Evolutionary conservation across 305 asterid species (phyloP).

Genomic region (Solanum hybrid): DNA sequence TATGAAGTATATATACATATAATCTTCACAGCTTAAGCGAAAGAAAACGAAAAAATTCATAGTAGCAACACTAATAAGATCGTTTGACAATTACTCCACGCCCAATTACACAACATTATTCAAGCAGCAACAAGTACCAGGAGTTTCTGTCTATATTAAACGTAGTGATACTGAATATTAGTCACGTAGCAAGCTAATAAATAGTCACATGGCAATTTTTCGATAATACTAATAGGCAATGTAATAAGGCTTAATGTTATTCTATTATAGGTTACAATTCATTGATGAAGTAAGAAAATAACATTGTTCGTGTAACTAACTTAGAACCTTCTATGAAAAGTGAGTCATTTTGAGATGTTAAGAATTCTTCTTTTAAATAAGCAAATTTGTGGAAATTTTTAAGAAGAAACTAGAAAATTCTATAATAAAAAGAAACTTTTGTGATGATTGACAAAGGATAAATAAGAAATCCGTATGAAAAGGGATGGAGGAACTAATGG

Average conservation of each 20-base stretch:
- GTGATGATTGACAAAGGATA: not conserved
- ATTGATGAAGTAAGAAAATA: not conserved
- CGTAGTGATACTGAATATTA: not conserved
- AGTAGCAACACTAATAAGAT: not conserved
- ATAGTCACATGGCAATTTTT: not conserved
- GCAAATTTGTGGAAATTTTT: not conserved
- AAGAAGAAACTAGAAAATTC: not conserved
- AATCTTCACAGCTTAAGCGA: not conserved
- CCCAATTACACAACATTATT: not conserved
- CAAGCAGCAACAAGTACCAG: not conserved
- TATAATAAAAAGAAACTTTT: not conserved
- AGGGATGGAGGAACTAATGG: not conserved
- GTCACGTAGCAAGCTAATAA: not conserved
- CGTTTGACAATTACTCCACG: not conserved
- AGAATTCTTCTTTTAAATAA: not conserved
- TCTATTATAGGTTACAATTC: not conserved
- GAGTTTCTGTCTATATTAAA: not conserved
- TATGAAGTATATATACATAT: not conserved
- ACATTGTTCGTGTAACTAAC: not conserved
- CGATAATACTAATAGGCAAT: not conserved
- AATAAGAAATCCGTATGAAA: not conserved
- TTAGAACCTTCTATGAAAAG: not conserved
- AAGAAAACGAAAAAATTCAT: not conserved
- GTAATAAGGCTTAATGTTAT: not conserved
- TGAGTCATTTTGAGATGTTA: not conserved